phyloP scores from a whole-genome alignment of 495 filamentous ascomycete species.

The Aspergillus diversus region DNA sequence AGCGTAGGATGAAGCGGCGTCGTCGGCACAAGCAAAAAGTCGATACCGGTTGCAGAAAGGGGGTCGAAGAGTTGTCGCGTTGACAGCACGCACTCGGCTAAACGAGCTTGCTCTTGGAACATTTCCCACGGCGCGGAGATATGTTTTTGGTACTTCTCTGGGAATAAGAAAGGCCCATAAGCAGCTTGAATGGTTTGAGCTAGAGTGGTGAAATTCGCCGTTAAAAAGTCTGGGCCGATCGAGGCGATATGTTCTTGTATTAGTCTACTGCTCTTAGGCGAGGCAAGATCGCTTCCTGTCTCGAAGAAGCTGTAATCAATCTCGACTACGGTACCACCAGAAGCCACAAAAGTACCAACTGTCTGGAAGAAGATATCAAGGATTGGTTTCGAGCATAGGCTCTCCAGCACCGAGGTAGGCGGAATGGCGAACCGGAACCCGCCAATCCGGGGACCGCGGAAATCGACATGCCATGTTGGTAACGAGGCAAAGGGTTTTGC shows the following conservation, averaged over 20 bases:
- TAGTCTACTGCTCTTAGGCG: not conserved
- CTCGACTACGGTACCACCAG: not conserved
- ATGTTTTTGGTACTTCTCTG: not conserved
- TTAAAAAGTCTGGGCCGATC: not conserved
- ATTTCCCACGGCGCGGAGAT: not conserved
- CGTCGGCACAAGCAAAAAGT: not conserved
- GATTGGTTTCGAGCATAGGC: not conserved
- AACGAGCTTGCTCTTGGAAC: not conserved
- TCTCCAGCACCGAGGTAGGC: not conserved
- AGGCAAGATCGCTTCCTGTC: not conserved
- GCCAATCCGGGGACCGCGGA: not conserved
- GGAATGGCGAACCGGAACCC: slow-evolving; percentile 1
- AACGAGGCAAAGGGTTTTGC: not conserved
- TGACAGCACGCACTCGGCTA: not conserved
- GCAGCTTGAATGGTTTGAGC: not conserved
- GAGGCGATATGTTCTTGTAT: not conserved
- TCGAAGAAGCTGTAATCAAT: not conserved
- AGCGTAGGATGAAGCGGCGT: not conserved
- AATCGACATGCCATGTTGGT: slow-evolving; percentile 10
- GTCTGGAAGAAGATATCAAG: not conserved
- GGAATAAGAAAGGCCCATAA: not conserved
- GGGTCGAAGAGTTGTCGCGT: not conserved
- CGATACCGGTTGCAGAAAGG: not conserved
- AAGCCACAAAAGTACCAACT: not conserved
- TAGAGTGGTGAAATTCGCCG: not conserved